phyloP scores from a whole-genome alignment of 371 early-diverging fungal species.

The Phascolomyces articulosus region DNA sequence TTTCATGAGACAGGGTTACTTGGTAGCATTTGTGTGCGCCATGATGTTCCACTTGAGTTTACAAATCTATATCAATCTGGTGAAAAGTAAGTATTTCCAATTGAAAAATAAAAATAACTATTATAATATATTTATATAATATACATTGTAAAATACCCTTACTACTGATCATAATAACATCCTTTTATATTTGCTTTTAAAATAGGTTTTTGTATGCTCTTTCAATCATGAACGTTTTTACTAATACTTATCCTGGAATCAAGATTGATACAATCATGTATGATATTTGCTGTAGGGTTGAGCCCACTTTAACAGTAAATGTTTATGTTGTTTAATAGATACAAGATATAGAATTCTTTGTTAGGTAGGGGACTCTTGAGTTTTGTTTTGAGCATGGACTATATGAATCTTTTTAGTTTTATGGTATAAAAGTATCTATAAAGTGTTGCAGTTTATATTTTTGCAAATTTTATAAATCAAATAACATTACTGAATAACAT shows the following conservation, averaged over 20 bases:
- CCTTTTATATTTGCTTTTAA: too few relatives aligned
- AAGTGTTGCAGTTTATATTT: too few relatives aligned
- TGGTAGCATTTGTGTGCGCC: not conserved
- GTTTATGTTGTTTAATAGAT: not conserved
- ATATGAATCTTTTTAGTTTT: too few relatives aligned
- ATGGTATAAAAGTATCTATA: too few relatives aligned
- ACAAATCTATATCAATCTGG: constrained; percentile 2
- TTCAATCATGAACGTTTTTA: not conserved
- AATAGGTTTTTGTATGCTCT: constrained; percentile 8
- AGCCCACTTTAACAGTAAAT: not conserved
- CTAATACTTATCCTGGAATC: not conserved
- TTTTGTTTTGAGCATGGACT: too few relatives aligned
- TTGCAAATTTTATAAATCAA: too few relatives aligned
- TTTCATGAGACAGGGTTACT: constrained; percentile 9
- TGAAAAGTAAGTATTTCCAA: not conserved
- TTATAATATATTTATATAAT: too few relatives aligned
- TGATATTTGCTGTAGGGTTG: constrained; percentile 8
- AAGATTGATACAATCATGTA: constrained; percentile 1
- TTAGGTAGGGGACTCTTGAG: too few relatives aligned
- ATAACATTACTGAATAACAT: too few relatives aligned
- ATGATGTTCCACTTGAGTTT: constrained; percentile 10
- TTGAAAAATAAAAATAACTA: too few relatives aligned
- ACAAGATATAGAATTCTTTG: not conserved
- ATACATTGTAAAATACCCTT: not conserved
- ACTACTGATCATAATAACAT: not conserved